Conservation (phyloP, 2,329 filamentous ascomycete species). For the Colletotrichum abscissum region DNA sequence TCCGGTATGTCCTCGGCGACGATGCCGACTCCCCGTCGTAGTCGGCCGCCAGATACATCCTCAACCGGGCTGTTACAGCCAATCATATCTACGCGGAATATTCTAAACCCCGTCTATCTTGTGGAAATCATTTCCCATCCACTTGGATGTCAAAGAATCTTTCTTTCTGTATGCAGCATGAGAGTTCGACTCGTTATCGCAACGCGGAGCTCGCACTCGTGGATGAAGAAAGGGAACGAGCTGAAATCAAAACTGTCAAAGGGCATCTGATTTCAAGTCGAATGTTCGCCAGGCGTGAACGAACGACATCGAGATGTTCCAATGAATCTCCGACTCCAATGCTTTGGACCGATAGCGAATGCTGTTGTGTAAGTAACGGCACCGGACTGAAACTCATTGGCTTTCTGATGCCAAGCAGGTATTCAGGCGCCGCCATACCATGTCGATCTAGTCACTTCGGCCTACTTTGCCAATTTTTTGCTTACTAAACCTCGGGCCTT, state of each 20-base stretch:
- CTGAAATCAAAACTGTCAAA: background rate
- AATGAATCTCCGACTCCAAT: background rate
- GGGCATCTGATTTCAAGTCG: background rate
- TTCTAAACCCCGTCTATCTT: background rate
- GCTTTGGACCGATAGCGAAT: background rate
- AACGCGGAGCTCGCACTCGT: background rate
- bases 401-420: background rate
- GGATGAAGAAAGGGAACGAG: background rate
- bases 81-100: background rate
- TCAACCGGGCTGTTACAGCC: background rate
- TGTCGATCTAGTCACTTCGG: background rate
- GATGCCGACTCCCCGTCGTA: background rate
- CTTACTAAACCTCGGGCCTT: background rate
- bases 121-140: background rate
- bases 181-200: background rate
- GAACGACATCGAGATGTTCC: background rate
- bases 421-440: background rate
- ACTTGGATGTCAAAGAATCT: background rate
- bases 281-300: background rate
- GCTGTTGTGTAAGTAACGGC: no score
- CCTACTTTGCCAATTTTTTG: background rate
- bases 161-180: background rate
- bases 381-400: background rate
- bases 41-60: background rate
- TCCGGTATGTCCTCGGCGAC: background rate